Base-by-base conservation (phyloP, 495 filamentous ascomycete species). In the Tuber umbilicatum region DNA sequence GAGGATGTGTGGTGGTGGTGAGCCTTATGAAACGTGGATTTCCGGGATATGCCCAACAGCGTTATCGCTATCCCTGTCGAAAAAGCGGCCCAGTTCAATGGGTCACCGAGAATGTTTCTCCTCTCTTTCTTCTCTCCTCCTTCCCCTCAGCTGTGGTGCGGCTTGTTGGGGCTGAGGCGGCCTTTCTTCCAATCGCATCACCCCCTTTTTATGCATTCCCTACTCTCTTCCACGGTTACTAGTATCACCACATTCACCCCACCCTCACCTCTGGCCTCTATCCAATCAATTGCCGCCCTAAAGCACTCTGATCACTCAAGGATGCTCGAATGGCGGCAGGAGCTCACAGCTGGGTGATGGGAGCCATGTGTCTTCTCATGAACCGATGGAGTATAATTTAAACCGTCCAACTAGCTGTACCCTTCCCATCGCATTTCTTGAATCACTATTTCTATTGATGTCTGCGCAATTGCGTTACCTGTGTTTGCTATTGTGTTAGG, bases 41-140 rank as follows among this genome's bases (percentile, higher is more conserved):
- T 64, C 55, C 55, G n/a, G 50, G 50, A 60, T 60, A 60, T 27
- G 50, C 50, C 55, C 27, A 14, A 64, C 55, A 27, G 55, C 14
- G 55, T 64, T 64, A 64, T 64, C 55, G 55, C 3, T 64, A 64
- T 64, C 55, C 55, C 27, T 64, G 55, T 64, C 55, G 55, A 64
- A 31, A 64, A 5, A 27, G 27, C 55, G 55, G 4, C 55, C 55
- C 55, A 64, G 27, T 16, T 4, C 27, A 64, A 16, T 64, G 55
- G 55, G 14, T 35, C 55, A 55, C 55, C 27, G 55, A 64, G 27
- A 64, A 31, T 16, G 7, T 35, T 64, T 27, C 27, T 64, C 55
- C 50, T 64, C 55, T 64, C 14, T 31, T 35, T 35, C 27, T 27
- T 35, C 35, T 14, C 55, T 64, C 2, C 55, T 64, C 55, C 55